A percentile compares a stretch with the other conserved stretches of the same genome.
These are phyloP conservation scores for Zygosaccharomyces kombuchaensis DNA, from an alignment of 805 yeast genomes.

Conservation along the genomic window DNA sequence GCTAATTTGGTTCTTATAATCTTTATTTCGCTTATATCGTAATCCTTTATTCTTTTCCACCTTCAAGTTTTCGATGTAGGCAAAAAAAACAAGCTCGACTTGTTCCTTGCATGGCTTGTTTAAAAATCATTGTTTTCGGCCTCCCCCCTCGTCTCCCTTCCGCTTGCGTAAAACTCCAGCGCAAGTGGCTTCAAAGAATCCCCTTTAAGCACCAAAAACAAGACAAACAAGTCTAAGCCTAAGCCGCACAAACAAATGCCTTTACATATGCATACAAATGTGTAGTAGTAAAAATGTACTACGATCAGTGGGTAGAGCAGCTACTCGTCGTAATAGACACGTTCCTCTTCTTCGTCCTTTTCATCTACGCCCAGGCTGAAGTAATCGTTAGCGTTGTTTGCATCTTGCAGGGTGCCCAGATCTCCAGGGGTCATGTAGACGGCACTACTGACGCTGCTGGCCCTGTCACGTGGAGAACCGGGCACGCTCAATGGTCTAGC, in stretches of 20 bases:
- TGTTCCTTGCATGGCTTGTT: not conserved
- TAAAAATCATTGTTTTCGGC: not conserved
- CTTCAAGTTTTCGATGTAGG: not conserved
- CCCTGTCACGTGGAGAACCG: conserved; percentile 77
- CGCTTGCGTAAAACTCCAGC: no score
- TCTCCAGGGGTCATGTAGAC: conserved; percentile 97
- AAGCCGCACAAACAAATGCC: no score
- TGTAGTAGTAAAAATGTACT: no score
- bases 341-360: conserved; percentile 42
- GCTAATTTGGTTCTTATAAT: no score
- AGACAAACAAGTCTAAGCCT: not conserved
- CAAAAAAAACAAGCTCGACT: not conserved
- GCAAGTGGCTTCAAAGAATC: not conserved
- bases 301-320: not conserved
- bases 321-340: conserved; percentile 5
- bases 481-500: conserved; percentile 95
- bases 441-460: conserved; percentile 31
- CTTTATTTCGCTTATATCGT: not conserved
- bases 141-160: not conserved
- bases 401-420: conserved; percentile 92
- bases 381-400: conserved; percentile 76
- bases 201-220: not conserved
- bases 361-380: conserved; percentile 41
- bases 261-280: no score
- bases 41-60: not conserved